Percentiles rank a stretch among this genome's conserved stretches.
These are phyloP conservation scores for Oxytropis ochrocephala DNA, from an alignment of 306 rosid genomes.

Conservation along the genomic window DNA sequence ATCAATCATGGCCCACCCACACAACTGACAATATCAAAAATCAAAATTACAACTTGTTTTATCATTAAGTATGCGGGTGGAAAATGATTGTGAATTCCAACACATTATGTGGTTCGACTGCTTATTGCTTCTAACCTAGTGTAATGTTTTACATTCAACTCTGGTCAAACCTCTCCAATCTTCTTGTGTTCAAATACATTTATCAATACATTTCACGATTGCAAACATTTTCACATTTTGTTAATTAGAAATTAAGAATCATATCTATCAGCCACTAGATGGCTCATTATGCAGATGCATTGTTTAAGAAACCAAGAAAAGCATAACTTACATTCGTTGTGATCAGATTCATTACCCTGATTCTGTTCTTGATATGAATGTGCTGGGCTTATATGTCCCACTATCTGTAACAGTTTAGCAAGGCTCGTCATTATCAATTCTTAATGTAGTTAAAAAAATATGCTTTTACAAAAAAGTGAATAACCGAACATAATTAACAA, in stretches of 20 bases:
- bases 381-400: not conserved
- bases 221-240: not conserved
- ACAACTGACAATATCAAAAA: not conserved
- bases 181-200: not conserved
- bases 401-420: not conserved
- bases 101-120: not conserved
- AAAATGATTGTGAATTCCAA: not conserved
- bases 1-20: not conserved
- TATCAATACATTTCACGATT: not conserved
- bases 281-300: not conserved
- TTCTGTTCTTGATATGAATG: not conserved
- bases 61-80: not conserved
- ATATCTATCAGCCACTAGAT: not conserved
- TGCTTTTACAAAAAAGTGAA: not conserved
- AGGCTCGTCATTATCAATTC: not conserved
- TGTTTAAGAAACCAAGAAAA: not conserved
- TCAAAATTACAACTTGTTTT: not conserved
- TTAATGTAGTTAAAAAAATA: not conserved
- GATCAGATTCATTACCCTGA: not conserved
- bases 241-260: not conserved
- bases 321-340: not conserved
- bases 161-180: constrained; percentile 4
- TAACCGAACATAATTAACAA: not conserved
- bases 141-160: not conserved
- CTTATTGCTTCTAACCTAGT: not conserved